A percentile compares a stretch with the other conserved stretches of the same genome.
These are phyloP conservation scores for Microbotryum silenes-acaulis DNA, from an alignment of 1,284 basidiomycete species.

Conservation along the genomic window DNA sequence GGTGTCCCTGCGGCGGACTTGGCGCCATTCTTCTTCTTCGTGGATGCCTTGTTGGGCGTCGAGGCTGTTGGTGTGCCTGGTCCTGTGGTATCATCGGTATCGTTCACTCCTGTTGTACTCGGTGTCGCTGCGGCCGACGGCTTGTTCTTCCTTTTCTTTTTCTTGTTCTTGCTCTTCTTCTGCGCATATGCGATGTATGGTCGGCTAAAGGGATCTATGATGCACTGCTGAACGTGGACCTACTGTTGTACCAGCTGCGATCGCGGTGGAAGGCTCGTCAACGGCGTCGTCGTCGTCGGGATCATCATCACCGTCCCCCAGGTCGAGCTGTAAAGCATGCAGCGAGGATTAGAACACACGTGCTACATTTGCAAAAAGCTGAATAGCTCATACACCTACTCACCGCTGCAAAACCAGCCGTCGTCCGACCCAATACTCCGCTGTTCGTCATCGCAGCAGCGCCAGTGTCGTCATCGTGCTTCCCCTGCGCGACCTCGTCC, in stretches of 20 bases:
- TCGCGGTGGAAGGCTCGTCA: conserved; percentile 21
- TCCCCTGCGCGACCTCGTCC: neutral
- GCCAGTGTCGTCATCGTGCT: neutral
- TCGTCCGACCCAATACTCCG: neutral
- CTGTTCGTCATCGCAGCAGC: neutral
- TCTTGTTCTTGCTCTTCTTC: conserved; percentile 46
- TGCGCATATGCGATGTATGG: conserved; percentile 1
- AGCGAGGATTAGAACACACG: neutral
- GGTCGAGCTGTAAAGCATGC: conserved; percentile 3
- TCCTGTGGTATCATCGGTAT: conserved; percentile 2
- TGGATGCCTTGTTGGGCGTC: neutral
- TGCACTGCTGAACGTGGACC: neutral
- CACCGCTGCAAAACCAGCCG: conserved; percentile 22
- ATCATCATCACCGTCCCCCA: conserved; percentile 36
- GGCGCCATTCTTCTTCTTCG: conserved; percentile 3
- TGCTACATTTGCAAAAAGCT: too few species aligned
- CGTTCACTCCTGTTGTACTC: conserved; percentile 47
- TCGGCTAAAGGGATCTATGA: neutral
- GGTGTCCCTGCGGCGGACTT: conserved; percentile 24
- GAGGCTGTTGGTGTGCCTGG: neutral
- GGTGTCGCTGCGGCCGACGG: too few species aligned
- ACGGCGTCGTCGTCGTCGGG: conserved; percentile 39
- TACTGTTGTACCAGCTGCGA: neutral
- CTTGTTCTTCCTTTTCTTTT: conserved; percentile 48
- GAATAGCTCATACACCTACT: neutral